Evolutionary conservation across 2,329 filamentous ascomycete genomes (phyloP).

Genomic region (Lecanosticta acicola): DNA sequence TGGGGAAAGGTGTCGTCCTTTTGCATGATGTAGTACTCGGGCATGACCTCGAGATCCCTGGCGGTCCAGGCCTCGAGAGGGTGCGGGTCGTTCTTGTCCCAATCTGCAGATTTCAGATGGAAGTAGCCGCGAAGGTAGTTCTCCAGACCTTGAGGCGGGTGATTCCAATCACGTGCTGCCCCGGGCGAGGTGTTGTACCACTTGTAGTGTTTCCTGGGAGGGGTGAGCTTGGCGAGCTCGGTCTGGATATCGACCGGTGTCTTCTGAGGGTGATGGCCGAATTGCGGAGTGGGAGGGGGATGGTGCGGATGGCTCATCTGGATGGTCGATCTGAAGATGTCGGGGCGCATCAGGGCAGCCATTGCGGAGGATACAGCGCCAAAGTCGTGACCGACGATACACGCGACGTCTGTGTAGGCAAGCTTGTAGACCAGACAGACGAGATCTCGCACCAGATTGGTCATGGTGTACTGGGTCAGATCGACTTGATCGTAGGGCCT

Average conservation of each 20-base stretch:
- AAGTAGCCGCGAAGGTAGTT: conserved; percentile 62
- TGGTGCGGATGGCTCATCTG: conserved; percentile 63
- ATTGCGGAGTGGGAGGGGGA: conserved; percentile 45
- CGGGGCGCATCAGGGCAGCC: conserved; percentile 57
- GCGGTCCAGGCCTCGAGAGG: conserved; percentile 54
- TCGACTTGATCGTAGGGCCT: conserved; percentile 49
- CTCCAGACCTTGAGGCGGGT: conserved; percentile 49
- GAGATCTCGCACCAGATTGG: conserved; percentile 56
- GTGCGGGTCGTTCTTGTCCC: conserved; percentile 45
- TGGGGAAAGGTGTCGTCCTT: conserved; percentile 54
- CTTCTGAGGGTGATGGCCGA: conserved; percentile 39
- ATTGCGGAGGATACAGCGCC: conserved; percentile 57
- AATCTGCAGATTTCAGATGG: conserved; percentile 61
- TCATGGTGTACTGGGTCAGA: conserved; percentile 52
- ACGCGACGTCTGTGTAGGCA: conserved; percentile 53
- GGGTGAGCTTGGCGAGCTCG: conserved; percentile 49
- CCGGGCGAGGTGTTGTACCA: conserved; percentile 55
- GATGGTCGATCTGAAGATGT: conserved; percentile 57
- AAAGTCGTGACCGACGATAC: conserved; percentile 62
- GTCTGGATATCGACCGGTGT: conserved; percentile 46
- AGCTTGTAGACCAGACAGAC: conserved; percentile 57
- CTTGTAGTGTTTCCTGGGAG: conserved; percentile 65
- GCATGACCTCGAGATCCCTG: conserved; percentile 53
- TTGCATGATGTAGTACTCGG: conserved; percentile 65
- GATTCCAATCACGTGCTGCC: conserved; percentile 46